phyloP scores from a whole-genome alignment of 805 yeast genomes.

The Teunomyces barrocoloradensis region DNA sequence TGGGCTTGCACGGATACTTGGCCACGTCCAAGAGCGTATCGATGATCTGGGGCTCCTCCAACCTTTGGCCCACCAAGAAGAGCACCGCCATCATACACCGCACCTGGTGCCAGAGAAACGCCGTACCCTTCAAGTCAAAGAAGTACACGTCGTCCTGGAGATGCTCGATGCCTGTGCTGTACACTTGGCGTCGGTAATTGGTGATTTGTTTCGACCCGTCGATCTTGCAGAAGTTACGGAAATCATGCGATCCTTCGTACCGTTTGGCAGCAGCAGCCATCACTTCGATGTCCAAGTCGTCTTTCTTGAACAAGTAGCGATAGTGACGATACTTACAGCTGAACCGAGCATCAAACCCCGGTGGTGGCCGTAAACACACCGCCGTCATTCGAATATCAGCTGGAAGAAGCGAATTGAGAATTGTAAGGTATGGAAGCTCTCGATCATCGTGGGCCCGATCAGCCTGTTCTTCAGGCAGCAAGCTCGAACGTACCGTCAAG shows the following conservation, averaged over 20 bases:
- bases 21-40: constrained; percentile 56
- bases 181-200: constrained; percentile 66
- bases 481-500: constrained; percentile 65
- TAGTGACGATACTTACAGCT: constrained; percentile 86
- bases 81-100: constrained; percentile 89
- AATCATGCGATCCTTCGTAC: constrained; percentile 79
- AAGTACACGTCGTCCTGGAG: constrained; percentile 50
- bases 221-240: constrained; percentile 89
- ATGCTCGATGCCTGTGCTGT: constrained; percentile 47
- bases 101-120: constrained; percentile 97
- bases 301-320: constrained; percentile 66
- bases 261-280: constrained; percentile 69
- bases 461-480: constrained; percentile 60
- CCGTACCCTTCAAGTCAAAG: constrained; percentile 80
- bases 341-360: constrained; percentile 85
- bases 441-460: constrained; percentile 53
- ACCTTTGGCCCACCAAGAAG: constrained; percentile 74
- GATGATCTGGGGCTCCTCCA: constrained; percentile 62
- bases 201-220: constrained; percentile 93
- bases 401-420: constrained; percentile 77
- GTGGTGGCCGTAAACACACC: constrained; percentile 79
- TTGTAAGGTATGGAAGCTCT: constrained; percentile 75
- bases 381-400: constrained; percentile 80
- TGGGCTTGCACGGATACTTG: constrained; percentile 64
- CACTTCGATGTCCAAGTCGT: constrained; percentile 53